phyloP scores from a whole-genome alignment of 176 grass and related monocot genomes.

The Oryza australiensis region DNA sequence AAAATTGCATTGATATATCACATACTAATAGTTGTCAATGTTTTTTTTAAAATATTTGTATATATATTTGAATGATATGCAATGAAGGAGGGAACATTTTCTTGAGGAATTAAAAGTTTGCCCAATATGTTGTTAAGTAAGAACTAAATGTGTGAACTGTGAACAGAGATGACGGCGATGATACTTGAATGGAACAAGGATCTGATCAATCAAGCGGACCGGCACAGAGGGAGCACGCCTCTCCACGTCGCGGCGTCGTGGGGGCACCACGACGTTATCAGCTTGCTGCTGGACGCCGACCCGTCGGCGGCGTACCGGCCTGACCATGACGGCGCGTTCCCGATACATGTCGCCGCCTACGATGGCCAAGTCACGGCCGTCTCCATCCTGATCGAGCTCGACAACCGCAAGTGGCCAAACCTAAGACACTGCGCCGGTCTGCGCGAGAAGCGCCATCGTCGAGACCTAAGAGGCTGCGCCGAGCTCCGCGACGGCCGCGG shows the following conservation, averaged over 20 bases:
- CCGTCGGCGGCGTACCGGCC: neutral
- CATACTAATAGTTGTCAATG: too few relatives aligned
- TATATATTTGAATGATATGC: too few relatives aligned
- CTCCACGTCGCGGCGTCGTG: constrained; percentile 31
- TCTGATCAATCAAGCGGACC: constrained; percentile 8
- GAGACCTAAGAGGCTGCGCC: neutral
- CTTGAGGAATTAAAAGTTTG: too few relatives aligned
- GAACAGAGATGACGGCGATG: neutral
- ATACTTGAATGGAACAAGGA: constrained; percentile 11
- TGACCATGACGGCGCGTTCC: constrained; percentile 20
- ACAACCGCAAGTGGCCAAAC: neutral
- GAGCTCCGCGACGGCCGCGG: constrained; percentile 27
- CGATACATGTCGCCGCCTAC: constrained; percentile 41
- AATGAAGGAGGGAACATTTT: too few relatives aligned
- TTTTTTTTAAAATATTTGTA: too few relatives aligned
- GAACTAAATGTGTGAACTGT: too few relatives aligned
- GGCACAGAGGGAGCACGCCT: constrained; percentile 24
- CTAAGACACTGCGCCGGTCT: too few relatives aligned
- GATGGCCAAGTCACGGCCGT: neutral
- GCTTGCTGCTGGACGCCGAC: neutral
- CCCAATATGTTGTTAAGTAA: too few relatives aligned
- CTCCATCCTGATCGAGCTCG: neutral
- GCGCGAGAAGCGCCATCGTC: neutral
- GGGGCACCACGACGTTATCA: neutral
- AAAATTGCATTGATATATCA: too few relatives aligned